These are phyloP conservation scores for Aspergillus brasiliensis DNA, from an alignment of 2,329 filamentous ascomycete genomes.

Conservation along the genomic window DNA sequence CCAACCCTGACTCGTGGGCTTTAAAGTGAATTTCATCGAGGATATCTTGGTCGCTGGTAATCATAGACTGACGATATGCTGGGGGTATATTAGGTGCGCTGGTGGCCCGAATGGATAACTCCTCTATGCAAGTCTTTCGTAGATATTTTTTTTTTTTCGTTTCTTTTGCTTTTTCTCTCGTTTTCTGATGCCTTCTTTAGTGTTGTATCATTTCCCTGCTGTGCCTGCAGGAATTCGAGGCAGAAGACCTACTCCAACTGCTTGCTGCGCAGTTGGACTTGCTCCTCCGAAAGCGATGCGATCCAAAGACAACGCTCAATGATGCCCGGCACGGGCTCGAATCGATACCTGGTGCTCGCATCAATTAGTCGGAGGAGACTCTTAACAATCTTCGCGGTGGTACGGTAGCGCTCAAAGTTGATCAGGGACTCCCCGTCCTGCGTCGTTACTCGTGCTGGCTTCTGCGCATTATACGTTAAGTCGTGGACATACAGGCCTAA, in stretches of 20 bases:
- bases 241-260: constrained; percentile 39
- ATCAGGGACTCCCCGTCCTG: constrained; percentile 57
- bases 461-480: constrained; percentile 68
- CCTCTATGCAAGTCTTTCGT: not conserved
- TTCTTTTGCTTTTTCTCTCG: not conserved
- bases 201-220: not conserved
- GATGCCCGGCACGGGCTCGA: constrained; percentile 59
- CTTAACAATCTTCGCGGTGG: constrained; percentile 66
- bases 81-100: constrained; percentile 4
- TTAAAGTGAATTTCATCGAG: not conserved
- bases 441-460: constrained; percentile 59
- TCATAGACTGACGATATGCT: constrained; percentile 6
- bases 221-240: not conserved
- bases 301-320: constrained; percentile 67
- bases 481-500: constrained; percentile 66
- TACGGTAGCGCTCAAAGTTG: constrained; percentile 68
- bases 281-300: constrained; percentile 60
- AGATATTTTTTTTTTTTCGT: not conserved
- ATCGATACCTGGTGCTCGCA: constrained; percentile 63
- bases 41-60: constrained; percentile 5
- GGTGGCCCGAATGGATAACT: not conserved
- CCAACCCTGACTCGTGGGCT: not conserved
- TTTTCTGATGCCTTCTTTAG: not conserved
- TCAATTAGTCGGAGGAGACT: constrained; percentile 64
- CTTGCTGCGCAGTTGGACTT: constrained; percentile 54